A percentile compares a stretch with the other conserved stretches of the same genome.
phyloP scores from a whole-genome alignment of 139 green algal genomes.

The Chlamydomonas sp. region DNA sequence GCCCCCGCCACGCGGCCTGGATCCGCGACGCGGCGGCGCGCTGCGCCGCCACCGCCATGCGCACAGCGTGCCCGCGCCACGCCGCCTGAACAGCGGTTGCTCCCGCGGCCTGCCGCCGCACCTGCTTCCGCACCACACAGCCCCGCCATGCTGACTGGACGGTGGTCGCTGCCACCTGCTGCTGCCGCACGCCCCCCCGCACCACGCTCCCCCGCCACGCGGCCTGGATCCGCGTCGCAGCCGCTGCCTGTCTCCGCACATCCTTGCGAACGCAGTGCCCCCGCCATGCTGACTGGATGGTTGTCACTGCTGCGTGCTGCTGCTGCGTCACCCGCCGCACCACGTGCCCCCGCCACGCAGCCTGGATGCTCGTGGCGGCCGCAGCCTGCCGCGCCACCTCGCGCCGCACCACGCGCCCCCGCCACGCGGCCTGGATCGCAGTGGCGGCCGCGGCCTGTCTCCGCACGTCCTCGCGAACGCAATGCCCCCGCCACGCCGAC shows the following conservation, averaged over 20 bases:
- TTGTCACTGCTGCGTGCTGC: slow-evolving; percentile 24
- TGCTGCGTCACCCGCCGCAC: neutral
- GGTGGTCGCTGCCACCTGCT: neutral
- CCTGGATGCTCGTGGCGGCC: slow-evolving; percentile 12
- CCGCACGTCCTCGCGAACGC: slow-evolving; percentile 7
- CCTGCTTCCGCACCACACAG: neutral
- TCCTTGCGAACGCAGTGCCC: slow-evolving; percentile 16
- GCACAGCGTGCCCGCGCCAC: neutral
- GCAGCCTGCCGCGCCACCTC: neutral
- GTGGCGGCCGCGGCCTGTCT: slow-evolving; percentile 24
- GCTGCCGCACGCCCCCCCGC: neutral
- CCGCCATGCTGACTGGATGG: slow-evolving; percentile 23
- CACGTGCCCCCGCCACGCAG: slow-evolving; percentile 11
- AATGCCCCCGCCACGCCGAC: slow-evolving; percentile 16
- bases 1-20: neutral
- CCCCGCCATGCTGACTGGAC: slow-evolving; percentile 21
- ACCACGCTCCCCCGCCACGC: slow-evolving; percentile 12
- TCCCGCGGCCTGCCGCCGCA: slow-evolving; percentile 13
- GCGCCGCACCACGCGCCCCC: neutral
- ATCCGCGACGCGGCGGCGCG: neutral
- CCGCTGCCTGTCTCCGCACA: slow-evolving; percentile 7
- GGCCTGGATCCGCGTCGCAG: slow-evolving; percentile 34
- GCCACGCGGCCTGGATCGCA: slow-evolving; percentile 30
- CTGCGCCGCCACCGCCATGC: neutral
- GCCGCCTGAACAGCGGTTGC: slow-evolving; percentile 16